Percentiles rank a stretch among this genome's conserved stretches.
These are phyloP conservation scores for Stentor roeselii DNA, from an alignment of 73 alveolate species.

Conservation along the genomic window DNA sequence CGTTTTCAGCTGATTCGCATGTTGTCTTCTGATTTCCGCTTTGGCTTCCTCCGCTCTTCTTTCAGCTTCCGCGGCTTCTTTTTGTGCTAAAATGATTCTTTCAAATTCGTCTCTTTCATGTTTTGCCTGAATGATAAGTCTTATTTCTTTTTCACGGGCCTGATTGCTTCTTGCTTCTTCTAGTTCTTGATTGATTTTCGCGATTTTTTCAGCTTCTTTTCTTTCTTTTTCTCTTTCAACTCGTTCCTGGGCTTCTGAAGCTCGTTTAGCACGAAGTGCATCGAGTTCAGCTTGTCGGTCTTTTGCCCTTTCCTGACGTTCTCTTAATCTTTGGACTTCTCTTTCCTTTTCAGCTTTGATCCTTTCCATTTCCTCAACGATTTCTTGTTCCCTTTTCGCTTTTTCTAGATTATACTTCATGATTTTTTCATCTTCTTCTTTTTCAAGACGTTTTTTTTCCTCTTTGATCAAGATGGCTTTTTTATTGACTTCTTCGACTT, in stretches of 20 bases:
- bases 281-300: conserved; percentile 81
- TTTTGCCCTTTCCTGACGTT: conserved; percentile 72
- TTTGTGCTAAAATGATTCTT: conserved; percentile 68
- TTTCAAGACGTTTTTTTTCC: conserved; percentile 56
- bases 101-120: conserved; percentile 82
- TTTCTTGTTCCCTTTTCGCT: conserved; percentile 74
- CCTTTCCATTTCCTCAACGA: conserved; percentile 40
- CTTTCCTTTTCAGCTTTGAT: conserved; percentile 76
- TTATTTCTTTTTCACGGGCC: conserved; percentile 59
- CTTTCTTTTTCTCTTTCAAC: conserved; percentile 76
- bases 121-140: conserved; percentile 75
- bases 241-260: conserved; percentile 77
- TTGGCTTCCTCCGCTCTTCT: conserved; percentile 55
- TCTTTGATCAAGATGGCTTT: conserved; percentile 56
- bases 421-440: conserved; percentile 66
- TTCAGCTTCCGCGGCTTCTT: conserved; percentile 73
- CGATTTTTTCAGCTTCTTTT: conserved; percentile 58
- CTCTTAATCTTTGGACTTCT: conserved; percentile 81
- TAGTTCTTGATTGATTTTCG: conserved; percentile 59
- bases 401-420: conserved; percentile 66
- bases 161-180: conserved; percentile 69
- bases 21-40: conserved; percentile 50
- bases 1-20: conserved; percentile 73
- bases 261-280: conserved; percentile 86
- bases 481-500: conserved; percentile 75